Percentiles rank a stretch among this genome's conserved stretches.
These are phyloP conservation scores for Sporothrix phasma DNA, from an alignment of 2,329 filamentous ascomycete genomes.

Conservation along the genomic window DNA sequence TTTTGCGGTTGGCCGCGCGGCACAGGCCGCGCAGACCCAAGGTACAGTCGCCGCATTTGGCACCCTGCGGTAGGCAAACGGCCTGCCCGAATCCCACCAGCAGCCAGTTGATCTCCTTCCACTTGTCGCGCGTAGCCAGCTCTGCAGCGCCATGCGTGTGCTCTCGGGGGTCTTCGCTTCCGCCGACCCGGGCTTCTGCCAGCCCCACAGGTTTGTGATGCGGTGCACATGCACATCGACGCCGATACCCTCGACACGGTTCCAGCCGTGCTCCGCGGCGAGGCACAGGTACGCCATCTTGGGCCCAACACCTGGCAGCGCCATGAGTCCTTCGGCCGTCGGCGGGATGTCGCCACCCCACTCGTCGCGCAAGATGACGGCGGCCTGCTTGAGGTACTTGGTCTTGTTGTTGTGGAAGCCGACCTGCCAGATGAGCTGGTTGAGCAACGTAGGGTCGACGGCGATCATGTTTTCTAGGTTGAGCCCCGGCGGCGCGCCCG, in stretches of 20 bases:
- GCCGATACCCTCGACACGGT: conserved; percentile 63
- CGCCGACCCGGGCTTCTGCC: conserved; percentile 42
- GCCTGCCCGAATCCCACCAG: conserved; percentile 84
- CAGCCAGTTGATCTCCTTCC: conserved; percentile 87
- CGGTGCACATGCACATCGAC: conserved; percentile 93
- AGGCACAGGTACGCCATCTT: conserved; percentile 93
- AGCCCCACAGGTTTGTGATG: conserved; percentile 89
- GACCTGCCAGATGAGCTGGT: conserved; percentile 70
- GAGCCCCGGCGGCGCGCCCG: conserved; percentile 43
- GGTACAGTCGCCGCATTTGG: conserved; percentile 77
- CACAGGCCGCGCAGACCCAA: conserved; percentile 69
- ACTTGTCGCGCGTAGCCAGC: conserved; percentile 73
- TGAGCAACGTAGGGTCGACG: conserved; percentile 53
- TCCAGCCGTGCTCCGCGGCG: conserved; percentile 54
- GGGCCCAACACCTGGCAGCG: conserved; percentile 77
- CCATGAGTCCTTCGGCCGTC: conserved; percentile 63
- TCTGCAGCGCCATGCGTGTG: conserved; percentile 63
- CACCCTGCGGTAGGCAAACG: conserved; percentile 69
- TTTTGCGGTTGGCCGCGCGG: conserved; percentile 56
- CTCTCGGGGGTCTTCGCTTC: conserved; percentile 67
- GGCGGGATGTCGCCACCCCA: conserved; percentile 70
- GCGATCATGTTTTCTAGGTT: conserved; percentile 69
- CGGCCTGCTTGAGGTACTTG: conserved; percentile 62
- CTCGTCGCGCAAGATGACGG: conserved; percentile 59
- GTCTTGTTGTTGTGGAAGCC: conserved; percentile 96